These are phyloP conservation scores for Zymoseptoria crescenta DNA, from an alignment of 2,329 filamentous ascomycete species.

Conservation along the genomic window DNA sequence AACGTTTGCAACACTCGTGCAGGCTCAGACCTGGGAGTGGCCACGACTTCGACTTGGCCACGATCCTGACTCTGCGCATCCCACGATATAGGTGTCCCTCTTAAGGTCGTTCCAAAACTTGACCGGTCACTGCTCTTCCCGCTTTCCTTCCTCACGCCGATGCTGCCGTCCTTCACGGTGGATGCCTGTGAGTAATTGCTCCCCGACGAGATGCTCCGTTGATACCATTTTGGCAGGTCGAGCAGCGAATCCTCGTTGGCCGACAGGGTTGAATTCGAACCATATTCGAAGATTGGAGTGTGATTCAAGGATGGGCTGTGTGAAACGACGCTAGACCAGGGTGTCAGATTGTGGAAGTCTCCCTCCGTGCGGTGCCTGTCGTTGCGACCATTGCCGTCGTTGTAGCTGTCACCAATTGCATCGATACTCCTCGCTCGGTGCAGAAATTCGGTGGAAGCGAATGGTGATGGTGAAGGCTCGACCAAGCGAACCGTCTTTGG, in stretches of 20 bases:
- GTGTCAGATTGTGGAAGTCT: conserved; percentile 21
- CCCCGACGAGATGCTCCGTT: conserved; percentile 21
- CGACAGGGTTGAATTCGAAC: conserved; percentile 19
- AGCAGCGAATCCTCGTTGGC: conserved; percentile 6
- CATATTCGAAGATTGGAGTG: conserved; percentile 16
- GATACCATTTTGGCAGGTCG: conserved; percentile 17
- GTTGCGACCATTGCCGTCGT: conserved; percentile 11
- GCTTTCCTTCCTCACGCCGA: conserved; percentile 14
- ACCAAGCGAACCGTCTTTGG: conserved; percentile 29
- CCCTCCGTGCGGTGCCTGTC: conserved; percentile 14
- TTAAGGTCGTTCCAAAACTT: conserved; percentile 25
- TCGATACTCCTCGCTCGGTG: neutral
- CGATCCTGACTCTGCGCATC: conserved; percentile 20
- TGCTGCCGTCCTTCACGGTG: conserved; percentile 21
- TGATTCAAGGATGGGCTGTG: conserved; percentile 18
- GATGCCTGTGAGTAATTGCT: conserved; percentile 21
- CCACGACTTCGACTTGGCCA: conserved; percentile 9
- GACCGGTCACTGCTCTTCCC: conserved; percentile 18
- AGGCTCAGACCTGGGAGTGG: conserved; percentile 9
- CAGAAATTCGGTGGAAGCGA: neutral
- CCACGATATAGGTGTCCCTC: conserved; percentile 23
- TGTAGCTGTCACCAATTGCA: conserved; percentile 4
- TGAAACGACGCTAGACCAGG: conserved; percentile 24
- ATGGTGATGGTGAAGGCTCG: conserved; percentile 18
- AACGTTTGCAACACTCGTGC: conserved; percentile 22